Evolutionary conservation across 129 eudicot genomes (phyloP), one percentile per base, ranked within the genome.

Genomic region (Oenanthe sinensis): DNA sequence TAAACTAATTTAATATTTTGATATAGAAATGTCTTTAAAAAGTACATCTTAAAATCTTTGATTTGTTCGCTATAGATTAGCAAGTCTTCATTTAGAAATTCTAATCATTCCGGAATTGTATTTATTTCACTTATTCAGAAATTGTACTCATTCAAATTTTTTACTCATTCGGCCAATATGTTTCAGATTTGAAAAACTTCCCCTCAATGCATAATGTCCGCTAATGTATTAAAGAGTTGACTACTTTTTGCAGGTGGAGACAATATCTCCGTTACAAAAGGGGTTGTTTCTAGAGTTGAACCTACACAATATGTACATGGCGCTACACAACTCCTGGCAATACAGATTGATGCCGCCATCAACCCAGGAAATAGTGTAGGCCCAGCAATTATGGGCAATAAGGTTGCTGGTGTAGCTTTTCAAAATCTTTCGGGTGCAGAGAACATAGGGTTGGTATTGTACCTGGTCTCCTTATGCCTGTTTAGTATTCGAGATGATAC

Each of bases 341-440:
- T 95, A 83, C 99, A 95, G 78, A 95, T 95, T 26, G 99, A 95
- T 82, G 99, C 99, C 8, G 99, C 99, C 81, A 95, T 95, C 74
- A 95, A 95, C 85, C 99, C 99, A 16, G 99, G 99, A 74, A 95
- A 95, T 50, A 95, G 99, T 84, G 99, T 97, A 28, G 99, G 99
- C 75, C 99, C 99, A 44, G 99, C 99, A 75, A 92, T 95, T 85
- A 91, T 95, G 99, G 95, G 94, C 19, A 90, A 95, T 80, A 95
- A 90, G 84, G 99, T 95, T 79, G 99, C 96, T 26, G 99, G 99
- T 22, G 99, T 95, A 43, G 99, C 99, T 46, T 95, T 95, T 77
- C 99, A 95, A 85, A 95, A 95, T 78, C 99, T 95, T 80, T 95
- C 99, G 2, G 97, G 97, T 78, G 97, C 99, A 55, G 99, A 95